A percentile compares a stretch with the other conserved stretches of the same genome.
Conservation (phyloP, 108 stramenopile genomes). For the Cyclotella choctawhatcheeana region DNA sequence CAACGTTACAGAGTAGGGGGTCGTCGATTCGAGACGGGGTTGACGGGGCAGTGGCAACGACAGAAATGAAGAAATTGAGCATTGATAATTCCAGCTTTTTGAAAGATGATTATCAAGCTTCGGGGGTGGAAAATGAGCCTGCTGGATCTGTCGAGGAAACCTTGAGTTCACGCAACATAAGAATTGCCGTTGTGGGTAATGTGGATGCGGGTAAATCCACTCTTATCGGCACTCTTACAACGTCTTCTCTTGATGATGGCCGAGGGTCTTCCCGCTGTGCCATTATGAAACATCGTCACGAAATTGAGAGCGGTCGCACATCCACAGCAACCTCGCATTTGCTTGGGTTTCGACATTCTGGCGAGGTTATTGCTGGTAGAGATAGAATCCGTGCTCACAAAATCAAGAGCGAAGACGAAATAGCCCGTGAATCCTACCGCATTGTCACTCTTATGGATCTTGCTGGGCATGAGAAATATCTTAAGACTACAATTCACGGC, state of each 20-base stretch:
- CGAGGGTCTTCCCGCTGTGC: constrained; percentile 92
- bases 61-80: constrained; percentile 19
- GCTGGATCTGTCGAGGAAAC: constrained; percentile 68
- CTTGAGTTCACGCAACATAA: constrained; percentile 82
- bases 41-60: constrained; percentile 28
- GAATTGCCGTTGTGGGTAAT: constrained; percentile 97
- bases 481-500: constrained; percentile 99
- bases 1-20: constrained; percentile 32
- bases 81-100: not conserved
- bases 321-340: constrained; percentile 93
- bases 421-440: constrained; percentile 82
- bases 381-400: constrained; percentile 76
- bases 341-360: constrained; percentile 90
- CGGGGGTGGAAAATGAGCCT: not conserved
- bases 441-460: constrained; percentile 96
- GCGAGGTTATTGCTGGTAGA: constrained; percentile 73
- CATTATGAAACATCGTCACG: constrained; percentile 98
- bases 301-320: constrained; percentile 96
- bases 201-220: constrained; percentile 97
- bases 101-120: constrained; percentile 19
- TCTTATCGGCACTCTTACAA: constrained; percentile 94
- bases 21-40: constrained; percentile 33
- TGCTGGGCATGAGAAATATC: constrained; percentile 98
- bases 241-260: constrained; percentile 93
- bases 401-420: constrained; percentile 79